Conservation (phyloP, 768 basidiomycete genomes). For the Agrocybe pediades region DNA sequence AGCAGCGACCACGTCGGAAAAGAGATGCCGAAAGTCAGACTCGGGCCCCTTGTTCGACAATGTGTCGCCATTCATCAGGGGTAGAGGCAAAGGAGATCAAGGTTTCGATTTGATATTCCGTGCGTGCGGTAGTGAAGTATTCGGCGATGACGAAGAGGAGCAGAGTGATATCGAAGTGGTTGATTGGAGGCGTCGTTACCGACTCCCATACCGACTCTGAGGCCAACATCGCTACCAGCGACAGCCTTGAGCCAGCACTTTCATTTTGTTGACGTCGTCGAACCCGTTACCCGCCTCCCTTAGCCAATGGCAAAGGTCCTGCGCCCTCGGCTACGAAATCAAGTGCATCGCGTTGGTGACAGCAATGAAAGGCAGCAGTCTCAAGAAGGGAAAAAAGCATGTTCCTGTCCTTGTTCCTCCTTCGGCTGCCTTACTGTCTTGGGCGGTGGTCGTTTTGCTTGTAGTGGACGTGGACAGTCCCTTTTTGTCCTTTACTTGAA, state of each 20-base stretch:
- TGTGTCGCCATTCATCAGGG: constrained; percentile 21
- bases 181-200: constrained; percentile 74
- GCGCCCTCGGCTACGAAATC: constrained; percentile 8
- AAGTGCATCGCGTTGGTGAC: constrained; percentile 3
- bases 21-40: too few relatives aligned
- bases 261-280: constrained; percentile 16
- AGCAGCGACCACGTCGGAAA: too few relatives aligned
- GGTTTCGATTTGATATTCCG: constrained; percentile 19
- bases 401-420: constrained; percentile 43
- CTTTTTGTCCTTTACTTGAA: too few relatives aligned
- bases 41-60: too few relatives aligned
- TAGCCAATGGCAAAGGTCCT: constrained; percentile 18
- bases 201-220: constrained; percentile 19
- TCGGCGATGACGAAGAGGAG: constrained; percentile 27
- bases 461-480: too few relatives aligned
- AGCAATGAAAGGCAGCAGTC: constrained; percentile 17
- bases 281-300: constrained; percentile 10
- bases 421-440: too few relatives aligned
- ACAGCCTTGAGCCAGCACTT: too few relatives aligned
- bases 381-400: constrained; percentile 42
- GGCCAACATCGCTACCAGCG: too few relatives aligned
- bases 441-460: too few relatives aligned
- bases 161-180: constrained; percentile 53
- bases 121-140: constrained; percentile 30
- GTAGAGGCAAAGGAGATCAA: constrained; percentile 26